phyloP scores from a whole-genome alignment of 495 filamentous ascomycete species.

The Pyrenula massariospora region DNA sequence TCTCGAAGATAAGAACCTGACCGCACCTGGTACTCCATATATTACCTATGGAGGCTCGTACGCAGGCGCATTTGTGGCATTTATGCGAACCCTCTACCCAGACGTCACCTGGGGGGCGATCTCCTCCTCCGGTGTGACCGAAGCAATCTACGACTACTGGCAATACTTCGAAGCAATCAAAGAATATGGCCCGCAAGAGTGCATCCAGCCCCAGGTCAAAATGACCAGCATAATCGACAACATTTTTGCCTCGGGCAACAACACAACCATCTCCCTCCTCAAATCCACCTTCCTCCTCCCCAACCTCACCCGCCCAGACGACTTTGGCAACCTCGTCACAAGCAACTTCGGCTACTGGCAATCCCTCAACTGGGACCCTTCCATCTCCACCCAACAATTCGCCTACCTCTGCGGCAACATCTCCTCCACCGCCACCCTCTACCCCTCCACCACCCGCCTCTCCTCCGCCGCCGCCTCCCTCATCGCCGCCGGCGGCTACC shows the following conservation, averaged over 20 bases:
- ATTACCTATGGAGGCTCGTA: slow-evolving; percentile 68
- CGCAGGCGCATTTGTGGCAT: slow-evolving; percentile 59
- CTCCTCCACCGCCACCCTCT: slow-evolving; percentile 29
- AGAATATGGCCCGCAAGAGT: slow-evolving; percentile 39
- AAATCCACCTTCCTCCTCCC: slow-evolving; percentile 48
- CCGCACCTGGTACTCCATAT: slow-evolving; percentile 44
- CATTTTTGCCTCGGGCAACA: slow-evolving; percentile 44
- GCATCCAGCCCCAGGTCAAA: slow-evolving; percentile 43
- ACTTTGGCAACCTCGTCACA: slow-evolving; percentile 48
- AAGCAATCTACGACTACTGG: slow-evolving; percentile 64
- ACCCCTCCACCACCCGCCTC: slow-evolving; percentile 23
- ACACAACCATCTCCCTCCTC: slow-evolving; percentile 32
- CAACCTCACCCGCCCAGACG: slow-evolving; percentile 42
- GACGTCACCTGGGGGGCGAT: slow-evolving; percentile 60
- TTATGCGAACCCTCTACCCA: slow-evolving; percentile 57
- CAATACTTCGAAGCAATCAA: slow-evolving; percentile 56
- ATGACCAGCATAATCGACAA: slow-evolving; percentile 52
- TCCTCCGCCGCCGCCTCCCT: slow-evolving; percentile 32
- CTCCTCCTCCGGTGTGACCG: slow-evolving; percentile 57
- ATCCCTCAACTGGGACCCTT: slow-evolving; percentile 59
- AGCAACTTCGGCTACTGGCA: slow-evolving; percentile 44
- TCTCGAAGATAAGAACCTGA: slow-evolving; percentile 49
- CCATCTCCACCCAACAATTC: slow-evolving; percentile 38
- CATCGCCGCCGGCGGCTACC: slow-evolving; percentile 44
- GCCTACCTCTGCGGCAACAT: slow-evolving; percentile 49